Evolutionary conservation across 2,329 filamentous ascomycete species (phyloP).

Genomic region (Elsinoe perseae): DNA sequence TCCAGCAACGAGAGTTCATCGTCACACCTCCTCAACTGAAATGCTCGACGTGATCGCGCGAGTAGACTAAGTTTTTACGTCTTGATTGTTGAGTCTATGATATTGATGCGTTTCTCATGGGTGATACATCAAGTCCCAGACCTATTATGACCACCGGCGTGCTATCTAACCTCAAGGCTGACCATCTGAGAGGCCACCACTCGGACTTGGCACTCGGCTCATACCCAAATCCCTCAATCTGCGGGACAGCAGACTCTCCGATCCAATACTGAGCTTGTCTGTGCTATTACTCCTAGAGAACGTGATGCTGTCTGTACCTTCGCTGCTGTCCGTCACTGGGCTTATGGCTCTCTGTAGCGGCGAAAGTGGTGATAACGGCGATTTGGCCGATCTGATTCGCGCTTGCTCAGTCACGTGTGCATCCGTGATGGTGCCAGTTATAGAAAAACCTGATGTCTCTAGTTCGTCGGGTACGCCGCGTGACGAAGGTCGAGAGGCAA

Average conservation of each 20-base stretch:
- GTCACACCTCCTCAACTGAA: no score
- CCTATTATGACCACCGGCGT: no score
- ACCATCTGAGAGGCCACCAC: not conserved
- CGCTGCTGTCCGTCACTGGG: conserved; percentile 17
- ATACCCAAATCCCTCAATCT: conserved; percentile 57
- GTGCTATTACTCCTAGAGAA: conserved; percentile 40
- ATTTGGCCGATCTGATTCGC: conserved; percentile 22
- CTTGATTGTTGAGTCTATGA: not conserved
- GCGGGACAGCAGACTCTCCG: conserved; percentile 56
- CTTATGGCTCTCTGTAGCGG: conserved; percentile 19
- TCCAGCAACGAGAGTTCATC: no score
- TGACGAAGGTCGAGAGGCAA: conserved; percentile 1
- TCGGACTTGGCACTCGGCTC: not conserved
- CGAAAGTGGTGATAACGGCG: conserved; percentile 19
- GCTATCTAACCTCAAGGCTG: not conserved
- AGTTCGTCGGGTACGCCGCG: conserved; percentile 2
- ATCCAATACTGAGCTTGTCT: conserved; percentile 60
- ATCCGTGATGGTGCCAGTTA: not conserved
- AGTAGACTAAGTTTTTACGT: conserved; percentile 6
- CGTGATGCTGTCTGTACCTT: conserved; percentile 17
- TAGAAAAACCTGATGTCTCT: conserved; percentile 11
- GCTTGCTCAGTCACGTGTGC: conserved; percentile 8
- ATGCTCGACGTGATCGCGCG: no score
- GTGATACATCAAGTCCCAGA: not conserved
- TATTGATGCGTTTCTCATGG: conserved; percentile 1